Percentiles rank a stretch among this genome's conserved stretches.
These are phyloP conservation scores for Naganishia onofrii DNA, from an alignment of 768 basidiomycete genomes.

Conservation along the genomic window DNA sequence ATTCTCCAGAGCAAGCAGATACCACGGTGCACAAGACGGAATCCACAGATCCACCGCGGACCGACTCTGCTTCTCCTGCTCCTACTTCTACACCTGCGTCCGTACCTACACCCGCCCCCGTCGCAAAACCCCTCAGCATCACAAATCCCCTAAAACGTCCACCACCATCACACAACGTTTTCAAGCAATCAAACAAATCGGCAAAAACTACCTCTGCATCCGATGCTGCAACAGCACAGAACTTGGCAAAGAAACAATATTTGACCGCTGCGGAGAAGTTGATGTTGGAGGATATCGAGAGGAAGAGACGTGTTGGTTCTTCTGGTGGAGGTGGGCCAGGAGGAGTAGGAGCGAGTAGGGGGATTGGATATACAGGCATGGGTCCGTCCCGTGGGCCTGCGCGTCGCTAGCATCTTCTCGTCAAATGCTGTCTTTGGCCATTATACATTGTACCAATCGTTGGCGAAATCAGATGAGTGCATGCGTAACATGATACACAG, in stretches of 20 bases:
- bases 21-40: constrained; percentile 41
- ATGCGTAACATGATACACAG: background rate
- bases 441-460: too few species aligned
- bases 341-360: constrained; percentile 18
- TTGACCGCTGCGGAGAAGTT: constrained; percentile 81
- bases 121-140: constrained; percentile 31
- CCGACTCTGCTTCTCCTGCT: constrained; percentile 20
- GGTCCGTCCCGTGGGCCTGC: constrained; percentile 34
- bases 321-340: constrained; percentile 3
- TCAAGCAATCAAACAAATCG: constrained; percentile 53
- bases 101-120: constrained; percentile 11
- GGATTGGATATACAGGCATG: constrained; percentile 39
- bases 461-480: background rate
- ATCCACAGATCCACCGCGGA: constrained; percentile 58
- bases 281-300: constrained; percentile 85
- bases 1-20: constrained; percentile 52
- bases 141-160: constrained; percentile 45
- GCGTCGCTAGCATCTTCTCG: background rate
- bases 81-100: constrained; percentile 9
- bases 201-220: constrained; percentile 48
- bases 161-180: constrained; percentile 59
- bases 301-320: constrained; percentile 62
- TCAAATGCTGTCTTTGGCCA: too few species aligned
- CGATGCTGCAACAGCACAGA: background rate
- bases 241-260: constrained; percentile 54